A percentile compares a stretch with the other conserved stretches of the same genome.
These are phyloP conservation scores for Camptophora hylomeconis DNA, from an alignment of 2,329 filamentous ascomycete species.

Conservation along the genomic window DNA sequence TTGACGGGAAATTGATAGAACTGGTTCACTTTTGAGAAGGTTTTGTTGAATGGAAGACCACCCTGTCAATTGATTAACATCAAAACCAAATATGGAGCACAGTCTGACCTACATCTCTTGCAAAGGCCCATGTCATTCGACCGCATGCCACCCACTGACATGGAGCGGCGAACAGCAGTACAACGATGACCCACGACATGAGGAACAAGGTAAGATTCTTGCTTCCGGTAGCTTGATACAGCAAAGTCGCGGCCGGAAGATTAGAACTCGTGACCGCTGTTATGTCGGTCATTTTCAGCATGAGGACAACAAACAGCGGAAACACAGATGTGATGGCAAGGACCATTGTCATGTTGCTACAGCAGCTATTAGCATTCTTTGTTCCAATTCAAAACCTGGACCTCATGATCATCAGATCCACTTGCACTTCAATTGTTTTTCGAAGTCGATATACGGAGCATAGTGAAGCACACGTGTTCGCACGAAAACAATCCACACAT, in stretches of 20 bases:
- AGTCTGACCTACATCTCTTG: constrained; percentile 1
- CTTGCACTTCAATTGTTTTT: too few relatives aligned
- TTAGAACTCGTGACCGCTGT: neutral
- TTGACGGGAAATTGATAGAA: constrained; percentile 25
- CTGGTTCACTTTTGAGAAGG: constrained; percentile 19
- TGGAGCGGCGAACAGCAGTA: too few relatives aligned
- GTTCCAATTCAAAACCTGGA: too few relatives aligned
- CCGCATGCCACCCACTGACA: constrained; percentile 1
- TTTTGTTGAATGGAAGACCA: too few relatives aligned
- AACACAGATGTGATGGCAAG: neutral
- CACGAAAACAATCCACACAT: too few relatives aligned
- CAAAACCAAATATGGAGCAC: neutral
- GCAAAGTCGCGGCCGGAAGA: neutral
- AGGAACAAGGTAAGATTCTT: too few relatives aligned
- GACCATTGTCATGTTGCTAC: neutral
- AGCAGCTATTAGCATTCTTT: too few relatives aligned
- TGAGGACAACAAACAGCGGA: neutral
- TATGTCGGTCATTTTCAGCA: constrained; percentile 1
- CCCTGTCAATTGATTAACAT: too few relatives aligned
- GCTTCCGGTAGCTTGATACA: constrained; percentile 2
- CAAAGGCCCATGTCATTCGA: constrained; percentile 5
- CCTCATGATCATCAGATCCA: too few relatives aligned
- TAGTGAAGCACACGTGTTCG: too few relatives aligned
- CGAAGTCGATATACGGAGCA: too few relatives aligned
- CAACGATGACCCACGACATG: too few relatives aligned